Evolutionary conservation across 176 grass and related monocot species (phyloP), one percentile per base, ranked within the genome.

Genomic region (Neostapfia colusana): DNA sequence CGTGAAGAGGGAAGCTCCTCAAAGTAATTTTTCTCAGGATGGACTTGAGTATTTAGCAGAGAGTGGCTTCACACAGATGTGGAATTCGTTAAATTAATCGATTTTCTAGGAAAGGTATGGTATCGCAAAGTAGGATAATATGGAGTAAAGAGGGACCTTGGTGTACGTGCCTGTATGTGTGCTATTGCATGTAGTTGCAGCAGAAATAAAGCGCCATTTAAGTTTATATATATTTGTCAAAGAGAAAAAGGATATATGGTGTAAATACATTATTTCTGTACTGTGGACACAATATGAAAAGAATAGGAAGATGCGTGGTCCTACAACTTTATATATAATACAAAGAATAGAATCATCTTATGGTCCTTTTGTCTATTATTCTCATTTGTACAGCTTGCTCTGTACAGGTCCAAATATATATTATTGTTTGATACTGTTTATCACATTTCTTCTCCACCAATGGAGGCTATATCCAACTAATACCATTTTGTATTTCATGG

Each of bases 41-140:
- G 86, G 84, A 54, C 85, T 93, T 34, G 95, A 85, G 34, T 93
- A 91, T 78, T 79, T 89, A 36, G 73, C 79, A 68, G 90, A 93
- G 42, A 91, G 88, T 55, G 78, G 88, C 8, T 83, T 91, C 57
- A 81, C 94, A 38, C 84, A 93, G 74, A 79, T 97, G 70, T 93
- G 91, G 88, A 93, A 91, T 77, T 76, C 81, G n/a, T 82, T 88
- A 71, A 59, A 14, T 65, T 84, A 59, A 15, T 80, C 70, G 56
- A 80, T 88, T 76, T 75, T 80, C 65, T 58, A 71, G 65, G 72
- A 39, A 76, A 69, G 74, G 83, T 31, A 31, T 31, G 31, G 31
- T 37, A 56, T 10, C 63, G 45, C 63, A 12, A 75, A 79, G 42
- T 55, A 74, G 6, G 53, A 50, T 65, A 21, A 48, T 66, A 73